These are phyloP conservation scores for Penicillium daleae DNA, from an alignment of 495 filamentous ascomycete genomes.

Conservation along the genomic window DNA sequence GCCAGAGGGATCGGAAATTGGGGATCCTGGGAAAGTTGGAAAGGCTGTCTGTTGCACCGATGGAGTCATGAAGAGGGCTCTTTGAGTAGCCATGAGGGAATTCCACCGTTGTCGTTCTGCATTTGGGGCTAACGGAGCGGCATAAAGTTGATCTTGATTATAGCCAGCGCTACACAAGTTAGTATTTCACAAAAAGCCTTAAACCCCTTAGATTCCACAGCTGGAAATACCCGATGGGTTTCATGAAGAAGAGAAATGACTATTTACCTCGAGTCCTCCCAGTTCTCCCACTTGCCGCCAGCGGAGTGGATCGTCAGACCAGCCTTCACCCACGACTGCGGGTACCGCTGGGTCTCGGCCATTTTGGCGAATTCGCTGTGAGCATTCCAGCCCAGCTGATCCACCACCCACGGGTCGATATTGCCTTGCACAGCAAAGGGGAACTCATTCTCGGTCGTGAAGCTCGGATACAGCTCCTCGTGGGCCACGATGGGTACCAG, in stretches of 20 bases:
- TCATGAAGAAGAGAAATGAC: neutral
- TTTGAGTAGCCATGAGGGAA: conserved; percentile 37
- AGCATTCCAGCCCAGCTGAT: conserved; percentile 11
- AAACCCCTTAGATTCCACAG: neutral
- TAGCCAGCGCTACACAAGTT: neutral
- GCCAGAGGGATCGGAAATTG: conserved; percentile 27
- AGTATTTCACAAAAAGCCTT: neutral
- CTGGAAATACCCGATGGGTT: neutral
- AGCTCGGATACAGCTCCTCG: conserved; percentile 5
- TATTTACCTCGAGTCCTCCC: neutral
- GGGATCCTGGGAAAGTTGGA: conserved; percentile 20
- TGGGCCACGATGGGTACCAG: conserved; percentile 5
- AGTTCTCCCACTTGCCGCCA: neutral
- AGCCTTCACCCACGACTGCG: conserved; percentile 17
- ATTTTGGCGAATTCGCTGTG: conserved; percentile 4
- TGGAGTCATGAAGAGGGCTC: conserved; percentile 43
- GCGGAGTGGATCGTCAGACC: conserved; percentile 18
- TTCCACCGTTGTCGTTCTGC: conserved; percentile 18
- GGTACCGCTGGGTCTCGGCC: conserved; percentile 14
- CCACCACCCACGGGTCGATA: conserved; percentile 7
- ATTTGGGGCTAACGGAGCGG: neutral
- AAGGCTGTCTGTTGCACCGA: conserved; percentile 5
- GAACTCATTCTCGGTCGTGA: neutral
- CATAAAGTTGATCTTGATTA: conserved; percentile 5
- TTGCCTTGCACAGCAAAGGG: conserved; percentile 4